A percentile compares a stretch with the other conserved stretches of the same genome.
phyloP scores from a whole-genome alignment of 1,284 basidiomycete genomes.

The Trametes hirsuta region DNA sequence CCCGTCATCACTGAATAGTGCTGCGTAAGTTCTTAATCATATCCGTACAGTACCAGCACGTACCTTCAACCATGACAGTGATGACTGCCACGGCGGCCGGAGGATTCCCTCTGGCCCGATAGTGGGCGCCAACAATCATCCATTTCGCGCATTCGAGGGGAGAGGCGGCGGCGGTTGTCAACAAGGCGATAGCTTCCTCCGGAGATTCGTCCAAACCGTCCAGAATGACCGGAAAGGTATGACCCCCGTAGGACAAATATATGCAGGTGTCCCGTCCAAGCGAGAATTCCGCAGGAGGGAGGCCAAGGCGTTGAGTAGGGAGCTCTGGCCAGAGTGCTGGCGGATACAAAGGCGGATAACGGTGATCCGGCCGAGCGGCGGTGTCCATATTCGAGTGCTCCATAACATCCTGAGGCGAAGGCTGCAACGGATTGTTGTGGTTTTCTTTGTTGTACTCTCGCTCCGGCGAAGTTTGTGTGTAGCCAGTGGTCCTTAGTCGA shows the following conservation, averaged over 20 bases:
- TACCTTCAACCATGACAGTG: constrained; percentile 53
- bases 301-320: not conserved
- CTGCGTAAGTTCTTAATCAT: not conserved
- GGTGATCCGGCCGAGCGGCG: too few relatives aligned
- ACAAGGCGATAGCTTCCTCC: constrained; percentile 45
- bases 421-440: not conserved
- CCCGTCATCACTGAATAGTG: constrained; percentile 39
- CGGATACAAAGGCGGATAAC: too few relatives aligned
- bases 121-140: constrained; percentile 57
- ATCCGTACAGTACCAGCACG: not conserved
- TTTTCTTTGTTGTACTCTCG: not conserved
- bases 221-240: constrained; percentile 42
- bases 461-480: not conserved
- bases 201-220: constrained; percentile 47
- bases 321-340: too few relatives aligned
- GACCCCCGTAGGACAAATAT: not conserved
- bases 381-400: too few relatives aligned
- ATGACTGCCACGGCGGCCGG: constrained; percentile 48
- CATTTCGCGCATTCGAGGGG: constrained; percentile 51
- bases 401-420: too few relatives aligned
- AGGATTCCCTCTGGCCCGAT: constrained; percentile 51
- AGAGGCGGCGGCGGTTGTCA: constrained; percentile 40
- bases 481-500: not conserved
- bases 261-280: not conserved
- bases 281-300: not conserved